Base-by-base conservation (phyloP, 2,329 filamentous ascomycete genomes). In the Colletotrichum phormii region DNA sequence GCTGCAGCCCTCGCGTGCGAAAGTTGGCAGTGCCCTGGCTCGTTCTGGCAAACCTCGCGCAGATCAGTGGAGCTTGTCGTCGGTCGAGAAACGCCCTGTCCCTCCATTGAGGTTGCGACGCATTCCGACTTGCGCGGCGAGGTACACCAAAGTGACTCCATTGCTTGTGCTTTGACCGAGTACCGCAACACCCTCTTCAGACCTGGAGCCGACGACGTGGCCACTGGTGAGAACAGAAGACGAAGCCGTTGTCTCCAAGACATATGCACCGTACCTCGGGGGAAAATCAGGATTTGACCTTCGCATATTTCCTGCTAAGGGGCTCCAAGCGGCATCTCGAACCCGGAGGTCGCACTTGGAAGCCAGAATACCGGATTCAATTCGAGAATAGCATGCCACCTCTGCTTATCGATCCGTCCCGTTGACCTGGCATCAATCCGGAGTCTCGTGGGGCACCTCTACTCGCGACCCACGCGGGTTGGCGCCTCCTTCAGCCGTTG, bases 21-120 rank as follows among this genome's bases (percentile, higher is more conserved):
- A 73, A 73, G 67, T 73, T 73, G 71, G 71, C 67, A 73, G 71
- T 33, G 54, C 15, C 71, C 71, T 37, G 46, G 71, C 67, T 42
- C 24, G 9, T 64, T 53, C 49, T 55, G 61, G 67, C n/a, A 66
- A 29, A 26, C 61, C 37, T 49, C 67, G 67, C n/a, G 71, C 71
- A 62, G 67, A 73, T 73, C 71, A 31, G 62, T 73, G 67, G 62
- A 29, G 65, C 51, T 62, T 49, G 31, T 54, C 71, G 55, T 60
- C 67, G 71, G 67, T 66, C 57, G 71, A 71, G 31, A 59, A 51
- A 71, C 59, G 55, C 35, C 59, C 15, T 5, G 5, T 49, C 58
- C 51, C 29, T 18, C n/a, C 22, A 9, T n/a, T 31, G 42, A 71
- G 37, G 67, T 66, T 58, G 37, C 71, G 55, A 49, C 51, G 49